Evolutionary conservation across 306 rosid species (phyloP), one percentile per base, ranked within the genome.

Genomic region (Canavalia gladiata): DNA sequence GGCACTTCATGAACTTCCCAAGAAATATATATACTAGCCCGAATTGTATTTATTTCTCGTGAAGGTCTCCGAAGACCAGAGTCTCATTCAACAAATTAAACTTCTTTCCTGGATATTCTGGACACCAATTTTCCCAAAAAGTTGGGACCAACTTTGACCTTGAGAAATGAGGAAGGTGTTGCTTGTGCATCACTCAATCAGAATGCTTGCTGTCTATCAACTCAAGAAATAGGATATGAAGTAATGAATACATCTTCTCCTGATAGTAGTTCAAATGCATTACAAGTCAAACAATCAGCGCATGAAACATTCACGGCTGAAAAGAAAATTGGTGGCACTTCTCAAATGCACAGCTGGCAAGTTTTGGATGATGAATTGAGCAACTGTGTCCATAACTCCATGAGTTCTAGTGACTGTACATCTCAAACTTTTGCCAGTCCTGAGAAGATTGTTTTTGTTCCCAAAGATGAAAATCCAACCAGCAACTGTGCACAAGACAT

Each of bases 291-390:
- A 84, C 86, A 81, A 79, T 55, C 63, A 37, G 86, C 77, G 8
- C 86, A 90, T 34, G 92, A 84, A 77, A 76, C 90, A 35, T 77
- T 83, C 35, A 78, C 88, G 81, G 78, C 81, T 54, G 92, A 93
- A 64, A 84, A 64, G 72, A 54, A 71, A 72, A 87, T 83, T 63
- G 84, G 86, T 33, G 89, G 82, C 34, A 83, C 86, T 76, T 90
- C 92, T 72, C 92, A 84, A 85, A 87, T 88, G 42, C 95, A 89
- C 76, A 89, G 88, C 89, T 94, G 97, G 98, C 93, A 87, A 80
- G 72, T 90, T 46, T 76, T 90, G 82, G 94, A 89, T 64, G 97
- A 94, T 34, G 97, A 90, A 71, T 60, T 88, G 25, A 89, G 93
- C 81, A 91, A 91, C 56, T 82, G 89, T 75, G 80, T 85, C 55